These are phyloP conservation scores for Candida palmyrensis DNA, from an alignment of 805 yeast species.

Conservation along the genomic window DNA sequence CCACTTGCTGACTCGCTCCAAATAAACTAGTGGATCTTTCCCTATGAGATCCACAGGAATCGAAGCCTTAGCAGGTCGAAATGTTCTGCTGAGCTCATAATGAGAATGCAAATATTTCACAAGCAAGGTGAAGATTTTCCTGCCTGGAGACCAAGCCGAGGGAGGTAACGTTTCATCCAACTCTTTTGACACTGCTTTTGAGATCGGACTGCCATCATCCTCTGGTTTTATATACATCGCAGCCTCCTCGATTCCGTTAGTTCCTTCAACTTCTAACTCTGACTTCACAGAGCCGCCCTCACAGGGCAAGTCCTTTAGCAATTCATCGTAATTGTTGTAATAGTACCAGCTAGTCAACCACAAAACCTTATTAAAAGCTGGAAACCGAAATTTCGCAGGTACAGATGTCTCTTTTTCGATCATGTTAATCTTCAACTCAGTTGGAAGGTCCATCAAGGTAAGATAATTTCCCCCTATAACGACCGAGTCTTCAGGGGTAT, in stretches of 20 bases:
- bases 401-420: conserved; percentile 69
- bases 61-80: conserved; percentile 24
- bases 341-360: conserved; percentile 60
- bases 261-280: conserved; percentile 2
- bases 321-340: conserved; percentile 19
- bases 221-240: conserved; percentile 1
- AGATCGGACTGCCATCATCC: not conserved
- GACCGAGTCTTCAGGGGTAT: conserved; percentile 73
- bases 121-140: conserved; percentile 10
- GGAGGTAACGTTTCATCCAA: not conserved
- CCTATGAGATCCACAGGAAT: conserved; percentile 31
- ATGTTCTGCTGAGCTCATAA: conserved; percentile 26
- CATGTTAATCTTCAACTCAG: conserved; percentile 55
- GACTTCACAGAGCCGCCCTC: not conserved
- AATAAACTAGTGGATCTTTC: conserved; percentile 17
- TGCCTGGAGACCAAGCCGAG: not conserved
- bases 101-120: conserved; percentile 25
- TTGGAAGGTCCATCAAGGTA: conserved; percentile 56
- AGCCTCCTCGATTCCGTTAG: conserved; percentile 4
- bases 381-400: conserved; percentile 72
- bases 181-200: conserved; percentile 1
- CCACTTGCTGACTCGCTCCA: conserved; percentile 14
- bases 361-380: conserved; percentile 64
- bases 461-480: conserved; percentile 88
- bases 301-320: conserved; percentile 11